Base-by-base conservation (phyloP, 1,284 basidiomycete species). In the Cutaneotrichosporon sp. region DNA sequence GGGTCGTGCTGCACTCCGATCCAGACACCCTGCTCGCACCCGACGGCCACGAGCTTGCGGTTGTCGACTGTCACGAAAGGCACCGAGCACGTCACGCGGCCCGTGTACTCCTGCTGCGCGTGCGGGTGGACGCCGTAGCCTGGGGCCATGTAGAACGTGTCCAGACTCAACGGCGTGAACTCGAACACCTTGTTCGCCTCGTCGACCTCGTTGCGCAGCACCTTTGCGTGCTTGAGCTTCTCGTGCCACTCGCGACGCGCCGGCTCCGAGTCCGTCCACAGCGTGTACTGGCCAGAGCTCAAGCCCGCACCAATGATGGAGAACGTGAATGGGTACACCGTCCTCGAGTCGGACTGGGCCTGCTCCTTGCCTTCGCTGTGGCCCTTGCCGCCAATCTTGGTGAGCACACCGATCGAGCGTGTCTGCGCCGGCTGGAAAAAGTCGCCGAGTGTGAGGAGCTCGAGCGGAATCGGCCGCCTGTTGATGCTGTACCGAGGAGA, bases 11-110 rank as follows among this genome's bases (percentile, higher is more conserved):
- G 85, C 77, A 97, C 88, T 0, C 95, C 95, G 67, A 98, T 95
- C 92, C 93, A 98, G 2, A 98, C 91, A 38, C 95, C 95, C 72
- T 97, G 92, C 0, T 91, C 88, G 77, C 94, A 97, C 22, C 95
- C 95, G 67, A 97, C 88, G 0, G 95, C 93, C 20, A 97, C 89
- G 18, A 98, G 83, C 2, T 86, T 85, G 47, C 92, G 86, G 5
- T 90, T 87, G 75, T 97, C 92, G 6, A 86, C 83, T 2, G 92
- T 92, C 58, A 84, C 90, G 75, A 95, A 95, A 4, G 95, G 92
- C 25, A 94, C 90, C 0, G 92, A 94, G 74, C 93, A 97, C 2
- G 92, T 94, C 50, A 97, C 92, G 70, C 90, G 89, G 2, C 92
- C 92, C 0, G 92, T 94, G 71, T 89, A 89, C 13, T 87, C 81